A percentile compares a stretch with the other conserved stretches of the same genome.
Evolutionary conservation across 306 rosid species (phyloP).

Genomic region (Senna tora): DNA sequence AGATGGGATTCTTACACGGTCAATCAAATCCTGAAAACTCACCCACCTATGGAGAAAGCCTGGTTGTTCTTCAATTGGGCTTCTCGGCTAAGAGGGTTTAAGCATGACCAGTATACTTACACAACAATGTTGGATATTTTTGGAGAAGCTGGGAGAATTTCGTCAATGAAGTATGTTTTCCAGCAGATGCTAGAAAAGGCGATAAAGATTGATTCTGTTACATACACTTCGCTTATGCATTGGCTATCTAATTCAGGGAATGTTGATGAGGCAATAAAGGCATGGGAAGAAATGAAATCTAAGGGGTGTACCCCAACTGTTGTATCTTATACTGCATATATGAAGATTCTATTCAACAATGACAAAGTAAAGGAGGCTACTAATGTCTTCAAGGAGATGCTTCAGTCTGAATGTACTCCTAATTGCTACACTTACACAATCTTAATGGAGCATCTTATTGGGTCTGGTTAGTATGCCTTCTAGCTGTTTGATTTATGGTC

Average conservation of each 20-base stretch:
- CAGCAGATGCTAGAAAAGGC: constrained; percentile 72
- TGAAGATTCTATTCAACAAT: constrained; percentile 62
- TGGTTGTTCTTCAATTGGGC: constrained; percentile 92
- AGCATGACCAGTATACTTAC: constrained; percentile 83
- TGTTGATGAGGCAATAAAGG: constrained; percentile 60
- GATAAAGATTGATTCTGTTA: constrained; percentile 63
- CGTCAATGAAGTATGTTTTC: constrained; percentile 77
- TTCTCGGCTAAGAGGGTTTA: constrained; percentile 53
- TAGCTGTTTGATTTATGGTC: constrained; percentile 51
- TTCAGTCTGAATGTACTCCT: constrained; percentile 56
- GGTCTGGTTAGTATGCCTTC: constrained; percentile 59
- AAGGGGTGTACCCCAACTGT: constrained; percentile 62
- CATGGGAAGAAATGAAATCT: constrained; percentile 79
- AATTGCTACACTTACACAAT: constrained; percentile 78
- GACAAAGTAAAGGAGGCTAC: constrained; percentile 61
- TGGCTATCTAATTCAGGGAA: constrained; percentile 73
- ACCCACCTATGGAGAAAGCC: constrained; percentile 88
- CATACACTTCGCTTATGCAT: constrained; percentile 86
- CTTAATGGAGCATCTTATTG: constrained; percentile 72
- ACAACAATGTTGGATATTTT: constrained; percentile 86
- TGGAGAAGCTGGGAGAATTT: constrained; percentile 88
- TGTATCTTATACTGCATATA: constrained; percentile 79
- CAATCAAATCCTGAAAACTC: constrained; percentile 76
- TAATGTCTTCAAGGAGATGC: constrained; percentile 72
- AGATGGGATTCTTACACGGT: constrained; percentile 92